Evolutionary conservation across 106 monocot species (phyloP).

Genomic region (Gastrodia elata): DNA sequence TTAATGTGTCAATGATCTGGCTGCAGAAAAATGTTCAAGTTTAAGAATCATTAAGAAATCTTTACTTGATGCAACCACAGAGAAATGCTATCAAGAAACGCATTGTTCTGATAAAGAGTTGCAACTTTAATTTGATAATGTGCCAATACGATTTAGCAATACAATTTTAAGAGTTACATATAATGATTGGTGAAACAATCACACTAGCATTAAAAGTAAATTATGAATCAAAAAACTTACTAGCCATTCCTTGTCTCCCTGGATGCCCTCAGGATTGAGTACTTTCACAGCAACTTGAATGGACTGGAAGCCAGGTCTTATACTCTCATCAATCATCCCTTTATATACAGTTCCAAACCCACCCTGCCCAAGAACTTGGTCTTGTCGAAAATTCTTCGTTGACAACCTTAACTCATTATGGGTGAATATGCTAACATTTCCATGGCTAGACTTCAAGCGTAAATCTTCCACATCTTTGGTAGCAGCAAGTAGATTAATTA

Average conservation of each 20-base stretch:
- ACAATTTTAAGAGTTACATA: background rate
- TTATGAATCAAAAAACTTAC: constrained; percentile 16
- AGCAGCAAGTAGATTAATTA: background rate
- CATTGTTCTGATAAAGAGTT: background rate
- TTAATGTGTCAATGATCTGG: background rate
- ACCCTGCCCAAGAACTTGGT: constrained; percentile 51
- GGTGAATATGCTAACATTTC: constrained; percentile 35
- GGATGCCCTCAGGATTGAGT: constrained; percentile 47
- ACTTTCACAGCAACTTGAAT: constrained; percentile 61
- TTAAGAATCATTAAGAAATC: background rate
- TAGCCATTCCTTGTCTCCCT: constrained; percentile 74
- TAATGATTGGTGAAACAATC: background rate
- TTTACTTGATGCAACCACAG: background rate
- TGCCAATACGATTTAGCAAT: background rate
- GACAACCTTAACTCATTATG: constrained; percentile 43
- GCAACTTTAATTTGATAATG: background rate
- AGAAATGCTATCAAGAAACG: background rate
- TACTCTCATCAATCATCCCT: constrained; percentile 43
- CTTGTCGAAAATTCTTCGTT: constrained; percentile 45
- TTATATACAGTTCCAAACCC: constrained; percentile 63
- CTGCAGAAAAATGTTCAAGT: background rate
- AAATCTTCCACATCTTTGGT: constrained; percentile 40
- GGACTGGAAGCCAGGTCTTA: constrained; percentile 34
- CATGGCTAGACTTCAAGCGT: constrained; percentile 18
- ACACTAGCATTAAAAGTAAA: background rate